These are phyloP conservation scores for Decorospora gaudefroyi DNA, from an alignment of 2,329 filamentous ascomycete genomes.

Conservation along the genomic window DNA sequence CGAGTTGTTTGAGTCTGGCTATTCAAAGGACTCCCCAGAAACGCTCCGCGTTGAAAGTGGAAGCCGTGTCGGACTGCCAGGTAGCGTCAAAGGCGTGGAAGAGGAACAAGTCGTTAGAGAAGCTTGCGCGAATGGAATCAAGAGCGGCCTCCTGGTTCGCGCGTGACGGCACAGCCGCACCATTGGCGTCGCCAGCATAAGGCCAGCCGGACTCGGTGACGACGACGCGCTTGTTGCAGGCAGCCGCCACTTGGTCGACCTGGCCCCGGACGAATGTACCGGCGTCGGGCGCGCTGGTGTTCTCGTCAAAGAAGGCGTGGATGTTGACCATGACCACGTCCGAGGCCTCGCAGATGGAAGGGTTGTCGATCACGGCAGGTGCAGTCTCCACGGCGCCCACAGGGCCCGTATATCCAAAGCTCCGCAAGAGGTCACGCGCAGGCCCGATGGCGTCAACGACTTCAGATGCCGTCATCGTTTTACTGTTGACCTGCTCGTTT, in stretches of 20 bases:
- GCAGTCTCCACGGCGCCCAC: slow-evolving; percentile 84
- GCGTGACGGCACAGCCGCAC: slow-evolving; percentile 68
- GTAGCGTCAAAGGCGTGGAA: slow-evolving; percentile 79
- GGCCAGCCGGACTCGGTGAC: slow-evolving; percentile 90
- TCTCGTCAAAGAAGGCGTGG: slow-evolving; percentile 80
- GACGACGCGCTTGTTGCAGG: slow-evolving; percentile 64
- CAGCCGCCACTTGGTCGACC: slow-evolving; percentile 53
- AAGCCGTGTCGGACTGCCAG: slow-evolving; percentile 71
- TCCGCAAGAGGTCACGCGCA: slow-evolving; percentile 62
- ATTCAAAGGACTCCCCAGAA: slow-evolving; percentile 72
- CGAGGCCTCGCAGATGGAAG: slow-evolving; percentile 70
- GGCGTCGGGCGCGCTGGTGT: slow-evolving; percentile 62
- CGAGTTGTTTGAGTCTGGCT: too few species aligned
- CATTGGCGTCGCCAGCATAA: slow-evolving; percentile 67
- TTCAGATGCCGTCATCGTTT: slow-evolving; percentile 52
- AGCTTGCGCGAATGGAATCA: slow-evolving; percentile 64
- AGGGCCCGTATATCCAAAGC: slow-evolving; percentile 69
- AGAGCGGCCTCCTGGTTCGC: slow-evolving; percentile 70
- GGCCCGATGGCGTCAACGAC: slow-evolving; percentile 63
- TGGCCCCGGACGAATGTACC: slow-evolving; percentile 69
- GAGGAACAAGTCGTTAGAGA: slow-evolving; percentile 66
- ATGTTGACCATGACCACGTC: slow-evolving; percentile 83
- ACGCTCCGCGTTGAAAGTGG: slow-evolving; percentile 72
- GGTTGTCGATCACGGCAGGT: slow-evolving; percentile 66
- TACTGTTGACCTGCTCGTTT: slow-evolving; percentile 74